A percentile compares a stretch with the other conserved stretches of the same genome.
Conservation (phyloP, 148 eudicot genomes). For the Agrostemma githago region DNA sequence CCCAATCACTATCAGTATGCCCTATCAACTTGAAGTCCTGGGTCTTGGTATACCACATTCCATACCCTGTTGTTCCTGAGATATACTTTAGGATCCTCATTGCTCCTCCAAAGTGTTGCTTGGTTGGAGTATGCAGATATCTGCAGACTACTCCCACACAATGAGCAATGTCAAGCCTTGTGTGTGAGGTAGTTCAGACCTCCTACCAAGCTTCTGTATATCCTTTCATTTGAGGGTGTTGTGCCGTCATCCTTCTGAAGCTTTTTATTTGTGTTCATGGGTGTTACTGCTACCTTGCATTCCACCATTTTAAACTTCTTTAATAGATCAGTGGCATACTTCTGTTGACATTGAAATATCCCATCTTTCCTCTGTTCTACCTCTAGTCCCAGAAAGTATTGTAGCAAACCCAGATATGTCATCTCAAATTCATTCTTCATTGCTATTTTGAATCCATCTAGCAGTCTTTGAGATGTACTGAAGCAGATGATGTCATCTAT, state of each 20-base stretch:
- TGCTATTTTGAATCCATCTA: too few species aligned
- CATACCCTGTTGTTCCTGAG: background rate
- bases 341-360: background rate
- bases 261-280: background rate
- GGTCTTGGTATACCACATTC: background rate
- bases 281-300: background rate
- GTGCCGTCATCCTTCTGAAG: background rate
- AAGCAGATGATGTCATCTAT: background rate
- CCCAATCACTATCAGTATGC: background rate
- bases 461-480: too few species aligned
- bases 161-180: too few species aligned
- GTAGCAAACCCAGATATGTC: background rate
- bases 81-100: background rate
- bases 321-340: background rate
- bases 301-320: background rate
- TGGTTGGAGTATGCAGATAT: background rate
- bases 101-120: background rate
- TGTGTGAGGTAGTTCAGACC: background rate
- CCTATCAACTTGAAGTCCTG: background rate
- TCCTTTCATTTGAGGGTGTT: background rate
- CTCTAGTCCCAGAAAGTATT: background rate
- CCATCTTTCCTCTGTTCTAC: background rate
- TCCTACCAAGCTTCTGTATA: background rate
- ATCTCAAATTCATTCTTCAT: background rate
- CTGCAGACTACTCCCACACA: background rate